Percentiles rank a stretch among this genome's conserved stretches.
phyloP scores from a whole-genome alignment of 306 rosid genomes.

The Castanospermum australe region DNA sequence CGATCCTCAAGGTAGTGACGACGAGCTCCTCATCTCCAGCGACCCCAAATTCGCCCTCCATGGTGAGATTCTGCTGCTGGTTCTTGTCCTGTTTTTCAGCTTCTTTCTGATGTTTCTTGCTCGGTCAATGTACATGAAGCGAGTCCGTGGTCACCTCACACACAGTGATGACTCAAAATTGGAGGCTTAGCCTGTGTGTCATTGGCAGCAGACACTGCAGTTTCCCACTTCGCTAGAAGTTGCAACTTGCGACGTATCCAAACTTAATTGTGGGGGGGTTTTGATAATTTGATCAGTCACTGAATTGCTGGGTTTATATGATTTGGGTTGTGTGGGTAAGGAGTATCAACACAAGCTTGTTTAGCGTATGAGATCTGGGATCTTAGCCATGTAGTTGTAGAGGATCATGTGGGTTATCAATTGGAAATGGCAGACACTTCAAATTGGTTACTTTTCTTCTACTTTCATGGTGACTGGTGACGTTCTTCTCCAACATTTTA shows the following conservation, averaged over 20 bases:
- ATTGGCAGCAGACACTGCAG: background rate
- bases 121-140: slow-evolving; percentile 10
- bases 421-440: no score
- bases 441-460: background rate
- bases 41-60: slow-evolving; percentile 41
- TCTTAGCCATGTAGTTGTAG: no score
- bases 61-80: slow-evolving; percentile 49
- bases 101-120: slow-evolving; percentile 22
- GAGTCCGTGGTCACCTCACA: background rate
- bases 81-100: slow-evolving; percentile 32
- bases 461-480: background rate
- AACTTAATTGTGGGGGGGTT: background rate
- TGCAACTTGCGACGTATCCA: background rate
- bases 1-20: background rate
- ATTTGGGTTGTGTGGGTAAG: no score
- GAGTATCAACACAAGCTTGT: no score
- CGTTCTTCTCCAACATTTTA: background rate
- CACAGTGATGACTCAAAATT: slow-evolving; percentile 10
- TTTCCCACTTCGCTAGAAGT: background rate
- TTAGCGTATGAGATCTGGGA: no score
- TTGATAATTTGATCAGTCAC: background rate
- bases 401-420: no score
- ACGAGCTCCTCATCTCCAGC: background rate
- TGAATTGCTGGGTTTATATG: background rate
- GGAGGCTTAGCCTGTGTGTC: background rate